Base-by-base conservation (phyloP, 352 stramenopile genomes). In the Phytophthora tentaculata region DNA sequence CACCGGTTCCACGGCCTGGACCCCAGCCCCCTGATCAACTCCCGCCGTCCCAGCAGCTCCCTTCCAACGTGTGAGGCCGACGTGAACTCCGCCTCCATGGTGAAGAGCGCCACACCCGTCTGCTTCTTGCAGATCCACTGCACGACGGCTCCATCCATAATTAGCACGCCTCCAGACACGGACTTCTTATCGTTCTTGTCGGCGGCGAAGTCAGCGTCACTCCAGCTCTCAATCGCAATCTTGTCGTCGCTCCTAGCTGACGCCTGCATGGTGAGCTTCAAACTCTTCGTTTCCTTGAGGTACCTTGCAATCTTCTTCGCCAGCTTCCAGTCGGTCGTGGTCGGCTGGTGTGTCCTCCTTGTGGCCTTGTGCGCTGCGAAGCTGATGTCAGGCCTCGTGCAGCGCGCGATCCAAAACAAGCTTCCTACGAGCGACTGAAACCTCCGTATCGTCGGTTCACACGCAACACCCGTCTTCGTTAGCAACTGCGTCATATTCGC, bases 341-440 rank as follows among this genome's bases (percentile, higher is more conserved):
- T n/a, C n/a, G n/a, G n/a, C n/a, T n/a, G n/a, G n/a, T n/a, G n/a
- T n/a, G n/a, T n/a, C n/a, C n/a, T n/a, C n/a, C n/a, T n/a, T n/a
- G n/a, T n/a, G n/a, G n/a, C n/a, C n/a, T n/a, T n/a, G n/a, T n/a
- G n/a, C n/a, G n/a, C n/a, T n/a, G n/a, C n/a, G n/a, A n/a, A n/a
- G n/a, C n/a, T n/a, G n/a, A n/a, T n/a, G n/a, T n/a, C n/a, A n/a
- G n/a, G n/a, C n/a, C n/a, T n/a, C n/a, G 64, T 80, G 52, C 59
- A 79, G 6, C 75, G 23, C 1, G 64, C 41, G 16, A 73, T 26
- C 64, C 72, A 83, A 0, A 79, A 43, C 12, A 80, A 47, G 12
- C 43, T 80, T 0, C 73, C 63, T 4, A 78, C 59, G 5, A 84
- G 51, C 2, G 70, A 79, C 60, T 79, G 66, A 39, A 79, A 77